Percentiles rank a stretch among this genome's conserved stretches.
Evolutionary conservation across 768 basidiomycete species (phyloP).

Genomic region (Suillus ampliporus): DNA sequence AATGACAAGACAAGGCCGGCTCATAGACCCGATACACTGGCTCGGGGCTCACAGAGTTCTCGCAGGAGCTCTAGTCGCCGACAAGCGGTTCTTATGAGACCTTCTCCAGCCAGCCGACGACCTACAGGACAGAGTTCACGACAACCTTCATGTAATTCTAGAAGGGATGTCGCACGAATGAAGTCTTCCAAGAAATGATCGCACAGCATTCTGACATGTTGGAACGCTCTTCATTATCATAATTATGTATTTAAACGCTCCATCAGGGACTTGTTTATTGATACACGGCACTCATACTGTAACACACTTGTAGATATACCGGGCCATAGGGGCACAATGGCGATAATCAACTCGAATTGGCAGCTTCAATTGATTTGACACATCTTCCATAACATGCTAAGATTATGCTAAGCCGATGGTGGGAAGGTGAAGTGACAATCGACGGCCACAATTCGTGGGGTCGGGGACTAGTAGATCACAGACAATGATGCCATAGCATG

Average conservation of each 20-base stretch:
- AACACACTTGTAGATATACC: conserved; percentile 1
- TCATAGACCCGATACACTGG: conserved; percentile 16
- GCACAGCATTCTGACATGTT: background rate
- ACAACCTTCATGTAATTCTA: conserved; percentile 24
- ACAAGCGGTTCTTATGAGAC: conserved; percentile 1
- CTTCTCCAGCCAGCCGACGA: conserved; percentile 23
- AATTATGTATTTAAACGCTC: conserved; percentile 10
- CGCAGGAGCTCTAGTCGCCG: conserved; percentile 20
- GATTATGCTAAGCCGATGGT: too few species aligned
- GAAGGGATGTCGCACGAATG: conserved; percentile 12
- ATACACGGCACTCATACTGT: conserved; percentile 9
- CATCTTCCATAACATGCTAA: too few species aligned
- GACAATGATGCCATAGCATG: background rate
- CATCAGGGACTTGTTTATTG: conserved; percentile 13
- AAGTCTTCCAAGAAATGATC: conserved; percentile 5
- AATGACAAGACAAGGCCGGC: conserved; percentile 18
- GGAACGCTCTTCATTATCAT: conserved; percentile 9
- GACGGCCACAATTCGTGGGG: too few species aligned
- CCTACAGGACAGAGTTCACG: conserved; percentile 22
- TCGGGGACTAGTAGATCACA: background rate
- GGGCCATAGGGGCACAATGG: background rate
- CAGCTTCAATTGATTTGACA: background rate
- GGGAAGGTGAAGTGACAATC: background rate
- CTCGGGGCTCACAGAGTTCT: conserved; percentile 17
- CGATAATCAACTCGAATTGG: background rate